phyloP scores from a whole-genome alignment of 1,284 basidiomycete species.

The Boletus holoroseus region DNA sequence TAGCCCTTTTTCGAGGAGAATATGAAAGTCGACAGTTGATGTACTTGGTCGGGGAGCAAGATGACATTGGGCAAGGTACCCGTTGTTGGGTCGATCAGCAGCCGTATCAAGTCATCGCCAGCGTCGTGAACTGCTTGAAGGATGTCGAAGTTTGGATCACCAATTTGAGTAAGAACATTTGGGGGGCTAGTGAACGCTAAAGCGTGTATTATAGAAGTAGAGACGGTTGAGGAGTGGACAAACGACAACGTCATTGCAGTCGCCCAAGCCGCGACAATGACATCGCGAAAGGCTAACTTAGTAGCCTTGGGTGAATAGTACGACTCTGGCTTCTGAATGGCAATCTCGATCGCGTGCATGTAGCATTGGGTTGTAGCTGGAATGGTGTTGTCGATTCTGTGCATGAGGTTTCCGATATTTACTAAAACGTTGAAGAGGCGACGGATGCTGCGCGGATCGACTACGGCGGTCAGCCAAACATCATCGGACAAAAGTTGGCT shows the following conservation, averaged over 20 bases:
- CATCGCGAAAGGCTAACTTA: conserved; percentile 32
- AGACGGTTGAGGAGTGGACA: conserved; percentile 18
- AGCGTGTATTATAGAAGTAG: conserved; percentile 17
- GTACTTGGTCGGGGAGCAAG: conserved; percentile 42
- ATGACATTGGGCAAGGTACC: conserved; percentile 42
- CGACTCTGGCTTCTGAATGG: conserved; percentile 29
- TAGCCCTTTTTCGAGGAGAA: conserved; percentile 36
- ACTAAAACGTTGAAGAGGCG: conserved; percentile 34
- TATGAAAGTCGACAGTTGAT: conserved; percentile 34
- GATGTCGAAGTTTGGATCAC: conserved; percentile 29
- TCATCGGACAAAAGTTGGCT: conserved; percentile 31
- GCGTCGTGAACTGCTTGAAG: conserved; percentile 35
- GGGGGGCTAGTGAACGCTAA: conserved; percentile 19
- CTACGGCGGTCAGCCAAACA: conserved; percentile 20
- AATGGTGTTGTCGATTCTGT: conserved; percentile 31
- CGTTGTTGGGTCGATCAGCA: conserved; percentile 33
- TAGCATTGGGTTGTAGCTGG: conserved; percentile 36
- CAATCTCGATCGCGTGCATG: conserved; percentile 35
- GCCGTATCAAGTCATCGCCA: conserved; percentile 31
- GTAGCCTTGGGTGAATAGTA: conserved; percentile 14
- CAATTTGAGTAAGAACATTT: conserved; percentile 24
- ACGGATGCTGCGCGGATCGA: conserved; percentile 26
- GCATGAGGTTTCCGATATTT: conserved; percentile 36
- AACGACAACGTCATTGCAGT: conserved; percentile 28
- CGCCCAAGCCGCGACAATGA: conserved; percentile 35